Conservation (phyloP, 257 asterid species). For the Solanum lignicaule region DNA sequence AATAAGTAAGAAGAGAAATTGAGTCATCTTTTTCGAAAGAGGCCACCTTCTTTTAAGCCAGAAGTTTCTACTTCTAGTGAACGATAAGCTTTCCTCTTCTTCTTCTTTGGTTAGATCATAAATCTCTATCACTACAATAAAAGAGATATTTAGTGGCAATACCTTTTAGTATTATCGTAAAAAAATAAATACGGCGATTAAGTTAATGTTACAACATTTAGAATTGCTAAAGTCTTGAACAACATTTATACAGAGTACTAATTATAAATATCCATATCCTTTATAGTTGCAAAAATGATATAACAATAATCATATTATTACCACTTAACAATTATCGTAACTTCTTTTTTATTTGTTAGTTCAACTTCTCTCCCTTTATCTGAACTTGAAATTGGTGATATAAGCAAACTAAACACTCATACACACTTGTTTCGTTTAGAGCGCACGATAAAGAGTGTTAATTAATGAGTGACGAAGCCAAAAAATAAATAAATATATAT, state of each 20-base stretch:
- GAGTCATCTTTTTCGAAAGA: too few relatives aligned
- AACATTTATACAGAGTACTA: background rate
- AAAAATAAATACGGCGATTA: background rate
- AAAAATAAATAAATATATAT: too few relatives aligned
- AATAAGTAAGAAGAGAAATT: background rate
- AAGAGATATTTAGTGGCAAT: background rate
- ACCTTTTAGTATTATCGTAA: background rate
- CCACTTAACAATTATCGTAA: too few relatives aligned
- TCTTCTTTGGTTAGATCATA: background rate
- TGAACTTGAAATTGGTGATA: background rate
- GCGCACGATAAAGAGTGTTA: background rate
- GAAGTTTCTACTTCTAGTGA: background rate
- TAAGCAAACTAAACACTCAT: background rate
- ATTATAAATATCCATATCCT: background rate
- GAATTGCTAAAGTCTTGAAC: background rate
- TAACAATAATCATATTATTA: too few relatives aligned
- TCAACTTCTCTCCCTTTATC: background rate
- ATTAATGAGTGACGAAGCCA: background rate
- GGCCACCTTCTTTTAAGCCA: accelerated
- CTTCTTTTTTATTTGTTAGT: too few relatives aligned
- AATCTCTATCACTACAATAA: background rate
- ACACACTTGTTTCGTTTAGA: background rate
- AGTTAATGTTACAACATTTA: background rate
- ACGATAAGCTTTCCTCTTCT: background rate
- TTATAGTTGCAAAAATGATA: background rate